Evolutionary conservation across 2,329 filamentous ascomycete genomes (phyloP), one percentile per base, ranked within the genome.

Genomic region (Dothiorella sarmentorum): DNA sequence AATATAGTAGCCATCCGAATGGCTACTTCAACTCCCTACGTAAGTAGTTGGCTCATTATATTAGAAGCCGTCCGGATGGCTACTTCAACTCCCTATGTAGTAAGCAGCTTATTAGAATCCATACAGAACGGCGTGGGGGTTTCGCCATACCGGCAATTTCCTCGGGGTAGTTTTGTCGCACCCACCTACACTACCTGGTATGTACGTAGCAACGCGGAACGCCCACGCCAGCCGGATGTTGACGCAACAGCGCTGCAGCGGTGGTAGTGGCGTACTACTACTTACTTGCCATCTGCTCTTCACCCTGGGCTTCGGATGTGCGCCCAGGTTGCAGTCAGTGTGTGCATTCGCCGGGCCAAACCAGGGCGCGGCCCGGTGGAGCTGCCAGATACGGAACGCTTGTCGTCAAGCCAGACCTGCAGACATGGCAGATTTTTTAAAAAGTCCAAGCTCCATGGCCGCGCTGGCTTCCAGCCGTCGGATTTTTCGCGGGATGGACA

Each of bases 341-440:
- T 29, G 33, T 24, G 24, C n/a, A n/a, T n/a, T n/a, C n/a, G n/a
- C n/a, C n/a, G n/a, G n/a, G n/a, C n/a, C n/a, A n/a, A n/a, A n/a
- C n/a, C n/a, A 29, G 35, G 49, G 35, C 35, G 49, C 49, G 49
- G 49, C 22, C 49, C 49, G 49, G 49, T 52, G 18, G 49, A 37
- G 18, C 29, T 51, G 31, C 31, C 47, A 20, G 31, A 26, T 40
- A 18, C 22, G 24, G 35, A 17, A 53, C 24, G 35, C 49, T 24
- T 40, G 35, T 40, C 33, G 33, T 24, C 24, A 13, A 15, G 35
- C 29, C 33, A 43, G 53, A 37, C 53, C 53, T 56, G 53, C 53
- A 56, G 53, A 56, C 53, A 40, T 56, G 29, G 40, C 52, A 45
- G 29, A 56, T 37, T 45, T 56, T 56, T 56, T 31, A 17, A 18